phyloP scores from a whole-genome alignment of 371 early-diverging fungal species.

The Rhizopus delemar region DNA sequence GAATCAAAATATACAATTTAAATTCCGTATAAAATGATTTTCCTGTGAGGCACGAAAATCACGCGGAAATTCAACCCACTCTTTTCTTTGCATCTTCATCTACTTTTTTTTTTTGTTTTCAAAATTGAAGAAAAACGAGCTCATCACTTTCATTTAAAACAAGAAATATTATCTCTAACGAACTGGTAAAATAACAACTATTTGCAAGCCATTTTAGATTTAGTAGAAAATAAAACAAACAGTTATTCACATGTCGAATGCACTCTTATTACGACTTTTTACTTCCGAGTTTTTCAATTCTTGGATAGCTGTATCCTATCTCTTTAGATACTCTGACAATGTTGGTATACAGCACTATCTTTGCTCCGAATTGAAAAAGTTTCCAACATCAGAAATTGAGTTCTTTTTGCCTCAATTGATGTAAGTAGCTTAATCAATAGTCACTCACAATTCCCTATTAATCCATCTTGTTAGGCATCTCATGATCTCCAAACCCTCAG shows the following conservation, averaged over 20 bases:
- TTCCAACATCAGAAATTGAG: constrained; percentile 73
- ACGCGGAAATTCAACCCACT: too few species aligned
- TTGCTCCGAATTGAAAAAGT: constrained; percentile 80
- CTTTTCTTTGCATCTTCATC: background rate
- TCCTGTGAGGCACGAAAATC: too few species aligned
- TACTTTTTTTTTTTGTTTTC: background rate
- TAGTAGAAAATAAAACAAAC: too few species aligned
- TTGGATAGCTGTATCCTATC: constrained; percentile 89
- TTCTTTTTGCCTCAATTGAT: constrained; percentile 88
- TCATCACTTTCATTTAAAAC: too few species aligned
- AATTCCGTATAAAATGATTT: too few species aligned
- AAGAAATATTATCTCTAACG: too few species aligned
- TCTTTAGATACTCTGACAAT: constrained; percentile 79
- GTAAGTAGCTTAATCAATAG: constrained; percentile 38
- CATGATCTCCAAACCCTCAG: constrained; percentile 67
- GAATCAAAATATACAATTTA: too few species aligned
- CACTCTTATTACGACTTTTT: constrained; percentile 75
- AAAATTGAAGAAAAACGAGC: background rate
- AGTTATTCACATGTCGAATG: constrained; percentile 36
- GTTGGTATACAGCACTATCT: constrained; percentile 93
- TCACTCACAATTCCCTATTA: background rate
- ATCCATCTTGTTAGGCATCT: constrained; percentile 61
- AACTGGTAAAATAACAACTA: too few species aligned
- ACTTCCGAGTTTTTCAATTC: constrained; percentile 89
- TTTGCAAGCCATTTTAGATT: too few species aligned